Evolutionary conservation across 148 eudicot species (phyloP).

Genomic region (Arctostaphylos glauca): DNA sequence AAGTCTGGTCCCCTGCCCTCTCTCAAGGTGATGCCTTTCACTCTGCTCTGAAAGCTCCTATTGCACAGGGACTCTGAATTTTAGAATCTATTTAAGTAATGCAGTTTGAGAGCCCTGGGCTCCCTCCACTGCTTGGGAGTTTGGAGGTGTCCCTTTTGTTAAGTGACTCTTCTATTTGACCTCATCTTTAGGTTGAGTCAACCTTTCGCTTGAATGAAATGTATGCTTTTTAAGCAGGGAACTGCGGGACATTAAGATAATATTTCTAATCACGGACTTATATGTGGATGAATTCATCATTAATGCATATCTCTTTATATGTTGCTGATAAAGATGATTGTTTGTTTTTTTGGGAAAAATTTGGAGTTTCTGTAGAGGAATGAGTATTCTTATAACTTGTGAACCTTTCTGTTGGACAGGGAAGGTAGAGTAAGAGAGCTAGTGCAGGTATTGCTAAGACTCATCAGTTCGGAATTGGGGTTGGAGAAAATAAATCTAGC

Average conservation of each 20-base stretch:
- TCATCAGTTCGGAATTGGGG: conserved; percentile 58
- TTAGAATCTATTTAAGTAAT: too few species aligned
- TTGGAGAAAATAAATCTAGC: conserved; percentile 50
- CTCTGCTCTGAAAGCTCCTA: too few species aligned
- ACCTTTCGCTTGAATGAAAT: too few species aligned
- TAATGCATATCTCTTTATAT: neutral
- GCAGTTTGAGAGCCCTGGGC: too few species aligned
- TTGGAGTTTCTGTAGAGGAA: neutral
- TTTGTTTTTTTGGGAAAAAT: neutral
- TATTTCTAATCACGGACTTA: neutral
- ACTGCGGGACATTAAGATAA: neutral
- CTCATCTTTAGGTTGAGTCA: too few species aligned
- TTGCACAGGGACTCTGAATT: too few species aligned
- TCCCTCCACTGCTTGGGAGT: too few species aligned
- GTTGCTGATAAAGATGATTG: neutral
- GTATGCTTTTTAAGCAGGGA: too few species aligned
- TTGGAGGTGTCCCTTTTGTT: too few species aligned
- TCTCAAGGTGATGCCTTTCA: too few species aligned
- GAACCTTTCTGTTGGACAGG: conserved; percentile 43
- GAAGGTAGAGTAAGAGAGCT: conserved; percentile 79
- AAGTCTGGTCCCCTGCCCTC: too few species aligned
- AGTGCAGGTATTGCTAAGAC: conserved; percentile 69
- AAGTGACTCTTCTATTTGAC: too few species aligned
- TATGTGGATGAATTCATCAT: neutral
- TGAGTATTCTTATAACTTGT: neutral